Evolutionary conservation across 495 filamentous ascomycete species (phyloP).

Genomic region (Lindgomyces ingoldianus): DNA sequence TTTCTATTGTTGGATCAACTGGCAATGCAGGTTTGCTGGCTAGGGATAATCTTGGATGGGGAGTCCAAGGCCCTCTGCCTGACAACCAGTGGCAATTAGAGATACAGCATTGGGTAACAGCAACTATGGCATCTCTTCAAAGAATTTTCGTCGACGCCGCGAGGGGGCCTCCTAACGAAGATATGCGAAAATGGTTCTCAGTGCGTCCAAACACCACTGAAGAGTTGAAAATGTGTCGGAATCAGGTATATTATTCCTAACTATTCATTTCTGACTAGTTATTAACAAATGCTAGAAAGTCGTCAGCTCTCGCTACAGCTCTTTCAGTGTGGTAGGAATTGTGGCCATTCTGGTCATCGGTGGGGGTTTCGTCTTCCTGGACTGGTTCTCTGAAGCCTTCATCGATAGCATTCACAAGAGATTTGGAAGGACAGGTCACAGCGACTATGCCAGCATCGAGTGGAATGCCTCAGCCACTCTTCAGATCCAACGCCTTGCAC

Average conservation of each 20-base stretch:
- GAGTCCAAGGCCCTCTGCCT: conserved; percentile 13
- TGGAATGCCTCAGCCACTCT: conserved; percentile 6
- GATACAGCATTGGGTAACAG: conserved; percentile 10
- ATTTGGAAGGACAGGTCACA: neutral
- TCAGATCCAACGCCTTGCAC: conserved; percentile 30
- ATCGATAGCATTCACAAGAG: neutral
- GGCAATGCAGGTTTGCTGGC: conserved; percentile 1
- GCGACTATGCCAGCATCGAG: conserved; percentile 9
- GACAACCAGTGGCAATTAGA: conserved; percentile 31
- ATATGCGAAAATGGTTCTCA: neutral
- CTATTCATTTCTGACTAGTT: too few relatives aligned
- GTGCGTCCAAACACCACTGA: neutral
- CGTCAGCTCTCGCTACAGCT: too few relatives aligned
- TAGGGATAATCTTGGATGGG: conserved; percentile 1
- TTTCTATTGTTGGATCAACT: conserved; percentile 5
- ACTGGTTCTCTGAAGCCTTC: neutral
- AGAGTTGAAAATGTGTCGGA: conserved; percentile 13
- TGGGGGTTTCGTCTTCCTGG: too few relatives aligned
- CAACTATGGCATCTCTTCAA: conserved; percentile 14
- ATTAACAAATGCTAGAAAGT: too few relatives aligned
- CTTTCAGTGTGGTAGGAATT: too few relatives aligned
- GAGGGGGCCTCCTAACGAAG: neutral
- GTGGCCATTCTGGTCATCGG: too few relatives aligned
- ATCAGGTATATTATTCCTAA: too few relatives aligned
- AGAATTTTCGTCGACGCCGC: neutral